These are phyloP conservation scores for Pharus latifolius DNA, from an alignment of 176 grass and related monocot genomes.

Conservation along the genomic window DNA sequence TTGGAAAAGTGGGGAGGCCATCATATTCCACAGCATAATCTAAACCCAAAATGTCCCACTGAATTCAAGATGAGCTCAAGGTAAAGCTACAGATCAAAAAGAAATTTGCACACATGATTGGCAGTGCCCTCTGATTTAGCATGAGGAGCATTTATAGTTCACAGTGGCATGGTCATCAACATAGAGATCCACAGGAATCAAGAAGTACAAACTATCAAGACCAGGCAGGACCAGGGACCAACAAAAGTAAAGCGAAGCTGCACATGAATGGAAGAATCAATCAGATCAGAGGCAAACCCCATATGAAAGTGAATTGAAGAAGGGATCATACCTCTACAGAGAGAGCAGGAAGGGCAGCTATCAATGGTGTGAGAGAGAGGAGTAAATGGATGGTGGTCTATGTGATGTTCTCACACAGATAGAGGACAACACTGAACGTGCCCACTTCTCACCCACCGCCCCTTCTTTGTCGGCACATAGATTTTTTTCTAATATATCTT, in stretches of 20 bases:
- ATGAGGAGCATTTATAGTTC: slow-evolving; percentile 16
- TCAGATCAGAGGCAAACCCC: neutral
- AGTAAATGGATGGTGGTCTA: neutral
- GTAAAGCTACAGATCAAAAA: neutral
- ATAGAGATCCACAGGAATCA: neutral
- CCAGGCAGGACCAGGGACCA: neutral
- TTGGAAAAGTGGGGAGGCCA: neutral
- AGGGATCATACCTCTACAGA: slow-evolving; percentile 17
- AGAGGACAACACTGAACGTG: slow-evolving; percentile 5
- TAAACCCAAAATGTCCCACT: neutral
- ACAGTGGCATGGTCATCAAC: slow-evolving; percentile 5
- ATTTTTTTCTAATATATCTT: too few species aligned
- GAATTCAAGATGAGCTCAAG: neutral
- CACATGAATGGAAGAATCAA: slow-evolving; percentile 1
- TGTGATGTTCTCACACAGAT: slow-evolving; percentile 9
- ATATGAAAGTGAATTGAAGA: neutral
- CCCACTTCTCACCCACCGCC: too few species aligned
- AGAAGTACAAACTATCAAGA: neutral
- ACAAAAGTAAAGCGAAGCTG: neutral
- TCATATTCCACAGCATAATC: neutral
- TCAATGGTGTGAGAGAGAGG: neutral
- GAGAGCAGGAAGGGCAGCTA: neutral
- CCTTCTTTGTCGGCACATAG: too few species aligned
- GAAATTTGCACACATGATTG: neutral
- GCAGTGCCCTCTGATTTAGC: neutral